These are phyloP conservation scores for Neurospora discreta DNA, from an alignment of 495 filamentous ascomycete genomes.

Conservation along the genomic window DNA sequence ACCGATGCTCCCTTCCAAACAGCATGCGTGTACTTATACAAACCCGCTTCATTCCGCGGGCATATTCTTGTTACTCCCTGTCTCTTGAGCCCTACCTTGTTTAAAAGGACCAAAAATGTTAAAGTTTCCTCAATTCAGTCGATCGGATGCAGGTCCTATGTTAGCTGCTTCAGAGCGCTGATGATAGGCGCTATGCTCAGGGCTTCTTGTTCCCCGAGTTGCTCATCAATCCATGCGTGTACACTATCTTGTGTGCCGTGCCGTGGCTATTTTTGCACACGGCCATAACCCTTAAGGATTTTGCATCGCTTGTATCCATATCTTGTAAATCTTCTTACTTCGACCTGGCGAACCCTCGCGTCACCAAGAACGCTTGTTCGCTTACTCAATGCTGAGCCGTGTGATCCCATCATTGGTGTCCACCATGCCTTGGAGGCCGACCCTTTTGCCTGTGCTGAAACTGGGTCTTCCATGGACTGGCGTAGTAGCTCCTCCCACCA, in stretches of 20 bases:
- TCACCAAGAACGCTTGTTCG: not conserved
- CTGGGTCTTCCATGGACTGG: not conserved
- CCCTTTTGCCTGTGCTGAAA: constrained; percentile 25
- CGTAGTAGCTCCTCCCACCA: not conserved
- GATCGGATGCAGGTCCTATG: not conserved
- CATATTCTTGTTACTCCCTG: not conserved
- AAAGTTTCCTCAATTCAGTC: not conserved
- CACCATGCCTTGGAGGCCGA: constrained; percentile 90
- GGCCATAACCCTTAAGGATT: not conserved
- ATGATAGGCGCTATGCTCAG: not conserved
- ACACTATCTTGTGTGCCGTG: not conserved
- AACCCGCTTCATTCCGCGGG: not conserved
- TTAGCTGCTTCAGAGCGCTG: not conserved
- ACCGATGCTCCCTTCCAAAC: not conserved
- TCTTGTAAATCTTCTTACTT: not conserved
- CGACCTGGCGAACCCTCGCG: not conserved
- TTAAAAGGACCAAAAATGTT: not conserved
- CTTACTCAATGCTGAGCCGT: constrained; percentile 65
- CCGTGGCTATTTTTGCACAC: not conserved
- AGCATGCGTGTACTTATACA: not conserved
- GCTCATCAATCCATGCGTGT: not conserved
- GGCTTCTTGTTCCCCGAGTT: not conserved
- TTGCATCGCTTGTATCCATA: not conserved
- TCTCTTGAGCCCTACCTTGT: not conserved
- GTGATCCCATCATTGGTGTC: constrained; percentile 93